Evolutionary conservation across 176 grass and related monocot species (phyloP), one percentile per base, ranked within the genome.

Genomic region (Phoenix roebelenii): DNA sequence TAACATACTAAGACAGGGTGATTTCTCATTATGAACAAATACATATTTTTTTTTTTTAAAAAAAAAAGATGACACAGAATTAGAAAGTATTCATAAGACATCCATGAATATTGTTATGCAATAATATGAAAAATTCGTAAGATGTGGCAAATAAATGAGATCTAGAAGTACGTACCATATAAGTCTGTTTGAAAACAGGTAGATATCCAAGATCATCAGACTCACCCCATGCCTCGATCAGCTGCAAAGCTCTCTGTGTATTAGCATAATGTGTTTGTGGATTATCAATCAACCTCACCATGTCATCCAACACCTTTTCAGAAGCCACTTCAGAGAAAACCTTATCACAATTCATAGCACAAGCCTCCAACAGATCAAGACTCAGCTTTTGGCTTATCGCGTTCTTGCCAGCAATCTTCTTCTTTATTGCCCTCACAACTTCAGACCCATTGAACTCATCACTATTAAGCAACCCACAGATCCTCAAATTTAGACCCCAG

Each of bases 311-410:
- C 14, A 77, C 64, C 24, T 70, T 70, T 52, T 77, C 75, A 2
- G 75, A 69, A 25, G 75, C 75, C n/a, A 77, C 49, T 66, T 77
- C 75, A 20, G 75, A 77, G 67, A 77, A 71, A 28, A 70, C 62
- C 50, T 77, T 77, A 39, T 77, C 75, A 35, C 75, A 77, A 18
- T 77, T 77, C 75, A 70, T 77, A 44, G 66, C 75, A 18, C 65
- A 70, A 29, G 60, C 52, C 66, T 77, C 75, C 50, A 77, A 23
- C 6, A 77, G 67, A 22, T 63, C 58, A 25, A 77, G 75, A 57
- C 65, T 70, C 61, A 70, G 66, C 3, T 25, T 25, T 51, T 70
- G 60, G 35, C 51, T 56, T 17, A 49, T 32, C 61, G 51, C 52
- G 60, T 56, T 70, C 52, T 58, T 53, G 15, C 65, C 25, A 23